Conservation (phyloP, 2,329 filamentous ascomycete species). For the Macroventuria anomochaeta region DNA sequence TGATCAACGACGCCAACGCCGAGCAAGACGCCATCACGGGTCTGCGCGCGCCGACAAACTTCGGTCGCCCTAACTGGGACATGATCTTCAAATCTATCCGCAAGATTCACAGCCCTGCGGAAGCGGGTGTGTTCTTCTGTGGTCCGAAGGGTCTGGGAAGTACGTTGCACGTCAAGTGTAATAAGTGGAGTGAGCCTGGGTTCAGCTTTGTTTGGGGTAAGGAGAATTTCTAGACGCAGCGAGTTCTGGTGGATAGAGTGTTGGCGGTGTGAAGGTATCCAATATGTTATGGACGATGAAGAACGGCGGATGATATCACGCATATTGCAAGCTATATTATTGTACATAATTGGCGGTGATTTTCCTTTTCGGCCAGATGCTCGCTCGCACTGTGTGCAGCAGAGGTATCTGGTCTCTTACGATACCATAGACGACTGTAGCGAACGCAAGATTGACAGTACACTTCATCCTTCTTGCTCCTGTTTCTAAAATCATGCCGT, state of each 20-base stretch:
- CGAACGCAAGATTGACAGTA: background rate
- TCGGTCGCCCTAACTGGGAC: slow-evolving; percentile 87
- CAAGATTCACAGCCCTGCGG: slow-evolving; percentile 64
- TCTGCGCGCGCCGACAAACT: slow-evolving; percentile 81
- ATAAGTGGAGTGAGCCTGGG: slow-evolving; percentile 83
- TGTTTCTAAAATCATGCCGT: background rate
- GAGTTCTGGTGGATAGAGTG: background rate
- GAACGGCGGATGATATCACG: slow-evolving; percentile 3
- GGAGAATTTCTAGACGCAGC: slow-evolving; percentile 66
- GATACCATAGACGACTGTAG: slow-evolving; percentile 10
- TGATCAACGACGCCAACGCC: slow-evolving; percentile 87
- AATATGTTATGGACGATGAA: background rate
- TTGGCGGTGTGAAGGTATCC: background rate
- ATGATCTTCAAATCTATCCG: slow-evolving; percentile 85
- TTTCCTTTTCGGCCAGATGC: background rate
- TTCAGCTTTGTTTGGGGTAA: slow-evolving; percentile 74
- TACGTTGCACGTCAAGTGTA: slow-evolving; percentile 80
- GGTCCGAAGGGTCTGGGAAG: slow-evolving; percentile 81
- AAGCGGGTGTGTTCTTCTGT: slow-evolving; percentile 70
- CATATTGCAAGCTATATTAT: slow-evolving; percentile 6
- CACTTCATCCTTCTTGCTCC: background rate
- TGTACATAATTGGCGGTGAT: slow-evolving; percentile 15
- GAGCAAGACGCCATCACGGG: slow-evolving; percentile 86
- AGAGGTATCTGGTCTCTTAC: background rate
- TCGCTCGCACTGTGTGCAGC: slow-evolving; percentile 12